phyloP scores from a whole-genome alignment of 805 yeast genomes.

The Tanozyma kutaoensis region DNA sequence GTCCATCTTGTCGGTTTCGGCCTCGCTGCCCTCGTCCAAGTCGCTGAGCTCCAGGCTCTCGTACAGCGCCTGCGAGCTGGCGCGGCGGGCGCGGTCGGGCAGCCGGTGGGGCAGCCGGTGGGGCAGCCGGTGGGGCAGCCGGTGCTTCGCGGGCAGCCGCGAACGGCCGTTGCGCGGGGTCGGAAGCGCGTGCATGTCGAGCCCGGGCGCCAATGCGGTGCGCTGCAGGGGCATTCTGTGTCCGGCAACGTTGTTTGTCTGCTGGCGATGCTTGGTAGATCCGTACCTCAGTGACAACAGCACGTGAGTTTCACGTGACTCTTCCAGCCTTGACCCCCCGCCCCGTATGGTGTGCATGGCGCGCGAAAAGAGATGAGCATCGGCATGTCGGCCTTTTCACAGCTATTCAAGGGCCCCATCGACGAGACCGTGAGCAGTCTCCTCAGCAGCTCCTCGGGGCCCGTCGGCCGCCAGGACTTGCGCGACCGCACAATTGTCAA shows the following conservation, averaged over 20 bases:
- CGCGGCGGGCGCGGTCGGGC: not conserved
- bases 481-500: too few relatives aligned
- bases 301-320: too few relatives aligned
- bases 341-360: too few relatives aligned
- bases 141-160: not conserved
- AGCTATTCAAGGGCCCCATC: too few relatives aligned
- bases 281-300: too few relatives aligned
- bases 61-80: constrained; percentile 9
- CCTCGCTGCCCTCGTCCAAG: constrained; percentile 60
- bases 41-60: constrained; percentile 35
- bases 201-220: not conserved
- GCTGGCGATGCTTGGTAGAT: too few relatives aligned
- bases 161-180: not conserved
- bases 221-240: constrained; percentile 1
- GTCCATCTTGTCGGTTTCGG: constrained; percentile 84
- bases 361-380: too few relatives aligned
- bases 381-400: too few relatives aligned
- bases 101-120: not conserved
- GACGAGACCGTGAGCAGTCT: too few relatives aligned
- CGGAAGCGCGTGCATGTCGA: not conserved
- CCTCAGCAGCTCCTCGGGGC: too few relatives aligned
- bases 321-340: too few relatives aligned
- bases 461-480: too few relatives aligned
- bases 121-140: not conserved
- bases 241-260: not conserved